Conservation (phyloP, 257 asterid species). For the Verbena officinalis region DNA sequence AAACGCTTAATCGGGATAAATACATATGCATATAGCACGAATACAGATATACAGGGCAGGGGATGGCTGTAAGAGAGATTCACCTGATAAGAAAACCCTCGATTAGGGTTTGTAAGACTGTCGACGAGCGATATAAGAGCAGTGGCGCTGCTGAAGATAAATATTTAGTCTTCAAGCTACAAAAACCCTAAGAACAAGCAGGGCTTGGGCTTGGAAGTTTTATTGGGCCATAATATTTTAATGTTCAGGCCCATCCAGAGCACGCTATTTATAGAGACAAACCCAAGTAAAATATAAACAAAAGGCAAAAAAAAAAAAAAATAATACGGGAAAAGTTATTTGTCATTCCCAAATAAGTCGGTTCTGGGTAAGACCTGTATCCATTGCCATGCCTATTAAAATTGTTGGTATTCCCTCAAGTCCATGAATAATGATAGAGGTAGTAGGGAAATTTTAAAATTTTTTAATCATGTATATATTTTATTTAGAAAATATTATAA, state of each 20-base stretch:
- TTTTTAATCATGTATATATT: too few relatives aligned
- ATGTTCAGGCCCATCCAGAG: neutral
- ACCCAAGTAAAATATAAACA: too few relatives aligned
- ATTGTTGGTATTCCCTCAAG: too few relatives aligned
- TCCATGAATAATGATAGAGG: too few relatives aligned
- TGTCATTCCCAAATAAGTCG: too few relatives aligned
- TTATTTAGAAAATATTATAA: too few relatives aligned
- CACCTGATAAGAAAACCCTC: constrained; percentile 9
- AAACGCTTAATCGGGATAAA: neutral
- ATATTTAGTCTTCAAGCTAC: neutral
- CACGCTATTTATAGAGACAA: too few relatives aligned
- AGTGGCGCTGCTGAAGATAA: neutral
- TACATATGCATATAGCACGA: neutral
- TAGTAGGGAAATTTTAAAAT: too few relatives aligned
- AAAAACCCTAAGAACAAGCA: neutral
- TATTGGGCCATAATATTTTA: neutral
- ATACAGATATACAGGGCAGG: neutral
- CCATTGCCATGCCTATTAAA: too few relatives aligned
- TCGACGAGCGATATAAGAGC: neutral
- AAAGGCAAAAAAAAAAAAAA: neutral
- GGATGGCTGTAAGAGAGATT: neutral
- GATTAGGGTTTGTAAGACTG: constrained; percentile 12
- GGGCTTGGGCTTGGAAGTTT: neutral
- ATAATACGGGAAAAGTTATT: neutral
- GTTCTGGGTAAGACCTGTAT: too few relatives aligned